A percentile compares a stretch with the other conserved stretches of the same genome.
phyloP scores from a whole-genome alignment of 2,329 filamentous ascomycete genomes.

The Penicillium sp. region DNA sequence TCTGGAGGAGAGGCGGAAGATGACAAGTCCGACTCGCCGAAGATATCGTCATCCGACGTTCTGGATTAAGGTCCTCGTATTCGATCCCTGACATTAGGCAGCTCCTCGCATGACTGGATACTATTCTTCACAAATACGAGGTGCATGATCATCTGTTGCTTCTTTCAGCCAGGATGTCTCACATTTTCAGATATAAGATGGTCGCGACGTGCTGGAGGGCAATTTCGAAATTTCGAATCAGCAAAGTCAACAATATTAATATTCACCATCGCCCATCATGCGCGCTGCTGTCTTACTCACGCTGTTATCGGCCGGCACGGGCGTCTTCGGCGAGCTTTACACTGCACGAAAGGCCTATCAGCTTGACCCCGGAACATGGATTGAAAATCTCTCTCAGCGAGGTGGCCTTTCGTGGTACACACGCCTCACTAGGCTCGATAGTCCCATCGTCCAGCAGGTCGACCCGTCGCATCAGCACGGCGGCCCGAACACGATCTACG shows the following conservation, averaged over 20 bases:
- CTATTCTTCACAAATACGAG: not conserved
- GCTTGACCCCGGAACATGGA: slow-evolving; percentile 7
- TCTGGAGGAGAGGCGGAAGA: not conserved
- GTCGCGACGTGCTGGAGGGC: not conserved
- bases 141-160: not conserved
- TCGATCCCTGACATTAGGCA: not conserved
- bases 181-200: not conserved
- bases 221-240: no score
- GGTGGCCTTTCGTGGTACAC: slow-evolving; percentile 5
- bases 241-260: no score
- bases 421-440: not conserved
- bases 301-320: not conserved
- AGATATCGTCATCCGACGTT: not conserved
- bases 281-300: not conserved
- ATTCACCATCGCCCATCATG: not conserved
- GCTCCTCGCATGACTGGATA: not conserved
- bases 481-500: not conserved
- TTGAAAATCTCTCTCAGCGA: slow-evolving; percentile 3
- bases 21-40: not conserved
- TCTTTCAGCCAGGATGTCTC: not conserved
- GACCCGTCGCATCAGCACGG: slow-evolving; percentile 9
- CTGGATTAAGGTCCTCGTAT: not conserved
- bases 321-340: not conserved
- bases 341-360: not conserved
- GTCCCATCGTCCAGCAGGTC: slow-evolving; percentile 4